Conservation (phyloP, 176 grass and related monocot species). For the Hsuehochloa calcarea region DNA sequence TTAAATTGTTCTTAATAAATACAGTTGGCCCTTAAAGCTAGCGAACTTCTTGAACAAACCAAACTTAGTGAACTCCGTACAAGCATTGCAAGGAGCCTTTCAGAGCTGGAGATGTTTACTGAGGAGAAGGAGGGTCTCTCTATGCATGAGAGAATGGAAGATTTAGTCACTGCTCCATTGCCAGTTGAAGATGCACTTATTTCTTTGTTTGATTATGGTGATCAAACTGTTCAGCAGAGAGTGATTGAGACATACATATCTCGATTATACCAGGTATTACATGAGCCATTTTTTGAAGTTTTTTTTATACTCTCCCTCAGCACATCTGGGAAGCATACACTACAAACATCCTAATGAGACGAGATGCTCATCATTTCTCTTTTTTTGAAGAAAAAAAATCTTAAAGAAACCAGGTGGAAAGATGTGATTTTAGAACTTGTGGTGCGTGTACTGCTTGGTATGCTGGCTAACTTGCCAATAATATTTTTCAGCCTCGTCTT, state of each 20-base stretch:
- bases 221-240: conserved; percentile 74
- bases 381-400: not conserved
- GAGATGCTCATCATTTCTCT: conserved; percentile 5
- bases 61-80: conserved; percentile 86
- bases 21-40: conserved; percentile 95
- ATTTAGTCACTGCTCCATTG: conserved; percentile 71
- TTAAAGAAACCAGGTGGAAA: not conserved
- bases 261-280: conserved; percentile 80
- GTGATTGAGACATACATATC: conserved; percentile 90
- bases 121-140: conserved; percentile 57
- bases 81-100: conserved; percentile 81
- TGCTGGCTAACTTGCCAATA: conserved; percentile 31
- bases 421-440: conserved; percentile 15
- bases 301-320: not conserved
- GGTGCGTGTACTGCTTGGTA: not conserved
- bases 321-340: not conserved
- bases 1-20: conserved; percentile 27
- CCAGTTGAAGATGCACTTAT: conserved; percentile 95
- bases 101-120: conserved; percentile 85
- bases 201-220: conserved; percentile 81
- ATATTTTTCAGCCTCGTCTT: conserved; percentile 71
- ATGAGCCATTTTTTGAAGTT: not conserved
- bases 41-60: conserved; percentile 97
- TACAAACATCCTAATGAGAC: not conserved
- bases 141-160: conserved; percentile 74